Percentiles rank a stretch among this genome's conserved stretches.
These are phyloP conservation scores for Sclerotinia glacialis DNA, from an alignment of 2,329 filamentous ascomycete species.

Conservation along the genomic window DNA sequence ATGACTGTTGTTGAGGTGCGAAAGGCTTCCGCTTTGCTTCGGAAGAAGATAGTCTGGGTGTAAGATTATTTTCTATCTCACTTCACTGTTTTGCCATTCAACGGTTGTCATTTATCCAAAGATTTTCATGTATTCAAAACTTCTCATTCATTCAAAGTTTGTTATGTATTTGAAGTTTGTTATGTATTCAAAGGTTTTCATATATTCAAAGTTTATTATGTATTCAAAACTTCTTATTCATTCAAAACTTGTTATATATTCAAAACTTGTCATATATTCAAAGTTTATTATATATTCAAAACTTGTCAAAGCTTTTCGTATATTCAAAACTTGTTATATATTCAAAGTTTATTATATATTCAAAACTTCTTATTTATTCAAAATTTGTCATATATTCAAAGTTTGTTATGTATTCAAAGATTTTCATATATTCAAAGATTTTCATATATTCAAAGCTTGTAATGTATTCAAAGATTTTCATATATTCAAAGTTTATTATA, in stretches of 20 bases:
- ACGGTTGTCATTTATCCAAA: background rate
- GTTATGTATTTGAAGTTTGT: background rate
- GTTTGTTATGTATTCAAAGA: background rate
- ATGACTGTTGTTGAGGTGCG: background rate
- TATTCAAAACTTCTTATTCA: rapidly evolving
- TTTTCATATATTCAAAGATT: background rate
- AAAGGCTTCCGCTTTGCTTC: background rate
- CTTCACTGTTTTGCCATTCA: background rate
- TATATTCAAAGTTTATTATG: background rate
- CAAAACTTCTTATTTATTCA: background rate
- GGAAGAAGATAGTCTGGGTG: background rate
- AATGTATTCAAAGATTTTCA: background rate
- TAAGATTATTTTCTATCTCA: background rate
- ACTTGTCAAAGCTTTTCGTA: background rate
- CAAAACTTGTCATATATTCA: background rate
- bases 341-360: background rate
- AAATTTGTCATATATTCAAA: background rate
- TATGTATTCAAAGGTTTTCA: background rate
- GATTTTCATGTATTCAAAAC: no score
- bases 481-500: background rate
- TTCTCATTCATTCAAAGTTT: background rate
- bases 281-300: background rate
- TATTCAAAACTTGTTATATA: background rate
- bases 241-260: background rate
- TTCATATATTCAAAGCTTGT: background rate